Conservation (phyloP, 805 yeast genomes). For the Zygosaccharomyces pseudorouxii region DNA sequence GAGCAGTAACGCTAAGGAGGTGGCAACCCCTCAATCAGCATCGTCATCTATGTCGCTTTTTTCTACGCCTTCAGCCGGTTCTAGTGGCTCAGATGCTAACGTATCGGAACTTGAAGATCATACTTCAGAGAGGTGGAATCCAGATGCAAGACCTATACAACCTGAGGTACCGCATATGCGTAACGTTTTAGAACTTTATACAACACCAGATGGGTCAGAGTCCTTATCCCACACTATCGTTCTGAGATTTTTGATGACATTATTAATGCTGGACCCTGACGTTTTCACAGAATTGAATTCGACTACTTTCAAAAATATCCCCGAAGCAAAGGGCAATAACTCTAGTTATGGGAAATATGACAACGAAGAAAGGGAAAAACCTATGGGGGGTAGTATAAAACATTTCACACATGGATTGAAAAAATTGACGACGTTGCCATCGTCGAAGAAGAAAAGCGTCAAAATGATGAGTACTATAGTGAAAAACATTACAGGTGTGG, state of each 20-base stretch:
- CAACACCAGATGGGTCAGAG: constrained; percentile 26
- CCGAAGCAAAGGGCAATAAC: constrained; percentile 12
- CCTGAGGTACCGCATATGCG: constrained; percentile 14
- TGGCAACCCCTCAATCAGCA: constrained; percentile 13
- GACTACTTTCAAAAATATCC: constrained; percentile 23
- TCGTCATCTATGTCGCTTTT: constrained; percentile 8
- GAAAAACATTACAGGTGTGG: constrained; percentile 27
- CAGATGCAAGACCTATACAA: constrained; percentile 6
- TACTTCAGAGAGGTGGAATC: not conserved
- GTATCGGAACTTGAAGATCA: not conserved
- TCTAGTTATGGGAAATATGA: constrained; percentile 2
- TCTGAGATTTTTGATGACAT: constrained; percentile 23
- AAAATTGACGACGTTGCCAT: constrained; percentile 20
- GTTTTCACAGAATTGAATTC: constrained; percentile 24
- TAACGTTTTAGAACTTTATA: constrained; percentile 26
- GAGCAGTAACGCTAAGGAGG: not conserved
- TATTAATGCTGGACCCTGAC: constrained; percentile 28
- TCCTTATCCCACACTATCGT: constrained; percentile 28
- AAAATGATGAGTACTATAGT: constrained; percentile 26
- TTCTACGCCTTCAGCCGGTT: not conserved
- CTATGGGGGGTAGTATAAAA: constrained; percentile 14
- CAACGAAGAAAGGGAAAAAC: constrained; percentile 13
- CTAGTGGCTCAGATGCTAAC: not conserved
- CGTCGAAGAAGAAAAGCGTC: constrained; percentile 19
- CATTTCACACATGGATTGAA: constrained; percentile 26